A percentile compares a stretch with the other conserved stretches of the same genome.
Conservation (phyloP, 495 filamentous ascomycete species). For the Penicillium ucsense region DNA sequence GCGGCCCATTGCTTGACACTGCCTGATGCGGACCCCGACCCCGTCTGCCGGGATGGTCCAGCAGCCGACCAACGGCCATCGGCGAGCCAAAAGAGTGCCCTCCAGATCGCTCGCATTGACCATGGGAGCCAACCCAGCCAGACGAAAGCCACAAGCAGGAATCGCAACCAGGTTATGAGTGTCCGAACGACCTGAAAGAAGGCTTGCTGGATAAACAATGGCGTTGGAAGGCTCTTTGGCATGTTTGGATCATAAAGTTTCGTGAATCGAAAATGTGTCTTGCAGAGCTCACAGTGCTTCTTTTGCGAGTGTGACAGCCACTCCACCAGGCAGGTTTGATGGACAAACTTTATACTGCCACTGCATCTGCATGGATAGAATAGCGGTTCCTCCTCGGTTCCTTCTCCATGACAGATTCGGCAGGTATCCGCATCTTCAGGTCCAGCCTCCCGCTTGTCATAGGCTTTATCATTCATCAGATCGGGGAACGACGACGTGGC, state of each 20-base stretch:
- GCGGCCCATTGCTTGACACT: constrained; percentile 10
- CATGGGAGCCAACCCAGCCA: constrained; percentile 88
- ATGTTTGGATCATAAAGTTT: constrained; percentile 93
- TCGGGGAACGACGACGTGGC: constrained; percentile 35
- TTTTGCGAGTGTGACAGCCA: constrained; percentile 97
- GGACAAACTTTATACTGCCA: constrained; percentile 95
- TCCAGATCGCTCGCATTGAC: constrained; percentile 84
- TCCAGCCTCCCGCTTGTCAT: constrained; percentile 32
- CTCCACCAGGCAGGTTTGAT: constrained; percentile 95
- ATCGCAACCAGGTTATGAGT: constrained; percentile 65
- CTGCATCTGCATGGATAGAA: constrained; percentile 99
- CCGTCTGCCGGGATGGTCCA: constrained; percentile 18
- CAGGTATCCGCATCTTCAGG: constrained; percentile 64
- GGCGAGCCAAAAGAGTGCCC: constrained; percentile 86
- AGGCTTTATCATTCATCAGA: constrained; percentile 58
- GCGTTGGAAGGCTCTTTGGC: constrained; percentile 69
- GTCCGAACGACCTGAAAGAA: constrained; percentile 59
- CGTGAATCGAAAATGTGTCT: constrained; percentile 94
- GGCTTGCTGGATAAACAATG: constrained; percentile 69
- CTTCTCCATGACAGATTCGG: constrained; percentile 90
- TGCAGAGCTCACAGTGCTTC: constrained; percentile 98
- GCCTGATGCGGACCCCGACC: constrained; percentile 6
- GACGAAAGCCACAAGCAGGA: constrained; percentile 68
- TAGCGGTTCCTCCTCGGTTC: constrained; percentile 70
- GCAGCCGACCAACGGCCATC: constrained; percentile 74